Conservation (phyloP, 306 rosid species). For the Albizia julibrissin region DNA sequence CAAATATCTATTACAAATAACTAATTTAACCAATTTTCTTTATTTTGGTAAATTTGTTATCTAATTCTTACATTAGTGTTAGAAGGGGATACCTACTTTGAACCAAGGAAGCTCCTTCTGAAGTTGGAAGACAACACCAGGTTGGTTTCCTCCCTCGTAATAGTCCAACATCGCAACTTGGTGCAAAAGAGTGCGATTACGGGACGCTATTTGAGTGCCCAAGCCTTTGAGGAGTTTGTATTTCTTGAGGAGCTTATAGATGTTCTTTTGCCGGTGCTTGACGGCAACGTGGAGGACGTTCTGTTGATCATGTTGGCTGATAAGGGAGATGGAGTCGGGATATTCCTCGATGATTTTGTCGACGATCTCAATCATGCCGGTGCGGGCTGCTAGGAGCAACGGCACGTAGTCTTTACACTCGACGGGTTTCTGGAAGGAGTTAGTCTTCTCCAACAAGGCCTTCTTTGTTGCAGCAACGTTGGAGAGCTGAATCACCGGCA, state of each 20-base stretch:
- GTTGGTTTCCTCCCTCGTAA: conserved; percentile 4
- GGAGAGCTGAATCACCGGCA: not conserved
- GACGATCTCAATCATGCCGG: conserved; percentile 20
- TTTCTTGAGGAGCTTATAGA: not conserved
- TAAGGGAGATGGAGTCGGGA: conserved; percentile 24
- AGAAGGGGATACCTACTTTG: not conserved
- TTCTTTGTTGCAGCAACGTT: not conserved
- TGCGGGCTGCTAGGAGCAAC: conserved; percentile 10
- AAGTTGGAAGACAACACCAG: conserved; percentile 29
- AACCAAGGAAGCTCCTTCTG: conserved; percentile 42
- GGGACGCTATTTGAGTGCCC: not conserved
- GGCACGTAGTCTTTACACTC: not conserved
- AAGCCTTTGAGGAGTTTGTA: not conserved
- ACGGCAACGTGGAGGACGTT: conserved; percentile 39
- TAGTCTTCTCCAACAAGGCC: not conserved
- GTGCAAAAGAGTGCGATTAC: conserved; percentile 34
- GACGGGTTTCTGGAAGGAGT: not conserved
- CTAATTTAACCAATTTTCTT: no score
- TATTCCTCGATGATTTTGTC: not conserved
- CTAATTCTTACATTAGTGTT: no score
- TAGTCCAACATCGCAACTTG: not conserved
- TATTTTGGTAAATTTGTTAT: no score
- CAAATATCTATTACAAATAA: no score
- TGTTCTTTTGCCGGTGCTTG: not conserved
- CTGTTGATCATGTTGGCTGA: not conserved